phyloP scores from a whole-genome alignment of 306 rosid genomes.

The Dicorynia guianensis region DNA sequence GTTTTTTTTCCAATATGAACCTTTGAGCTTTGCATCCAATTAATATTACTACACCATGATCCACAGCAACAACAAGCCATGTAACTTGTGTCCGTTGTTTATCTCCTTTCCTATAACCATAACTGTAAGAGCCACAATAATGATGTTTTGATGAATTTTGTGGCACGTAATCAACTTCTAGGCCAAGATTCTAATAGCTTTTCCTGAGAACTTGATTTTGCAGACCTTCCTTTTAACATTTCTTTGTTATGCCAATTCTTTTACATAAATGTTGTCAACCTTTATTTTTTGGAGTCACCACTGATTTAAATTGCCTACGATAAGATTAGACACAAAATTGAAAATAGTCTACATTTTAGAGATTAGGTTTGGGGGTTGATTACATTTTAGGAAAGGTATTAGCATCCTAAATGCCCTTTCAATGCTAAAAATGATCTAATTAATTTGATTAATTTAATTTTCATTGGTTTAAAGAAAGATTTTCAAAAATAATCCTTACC shows the following conservation, averaged over 20 bases:
- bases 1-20: constrained; percentile 55
- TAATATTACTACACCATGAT: constrained; percentile 76
- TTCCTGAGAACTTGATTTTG: constrained; percentile 82
- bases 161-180: constrained; percentile 68
- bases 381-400: no score
- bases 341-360: no score
- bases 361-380: no score
- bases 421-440: no score
- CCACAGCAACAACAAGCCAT: constrained; percentile 92
- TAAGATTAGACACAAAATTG: no score
- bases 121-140: constrained; percentile 80
- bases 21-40: constrained; percentile 77
- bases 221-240: constrained; percentile 73
- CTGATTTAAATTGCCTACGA: no score
- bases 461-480: no score
- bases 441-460: no score
- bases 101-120: constrained; percentile 75
- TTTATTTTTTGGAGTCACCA: no score
- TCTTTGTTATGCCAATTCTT: constrained; percentile 74
- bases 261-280: no score
- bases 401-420: no score
- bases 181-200: constrained; percentile 81
- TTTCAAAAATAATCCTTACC: no score
- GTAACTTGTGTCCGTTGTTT: constrained; percentile 80
- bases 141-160: constrained; percentile 72